These are phyloP conservation scores for Teratosphaeria pseudoeucalypti DNA, from an alignment of 2,329 filamentous ascomycete genomes.

Conservation along the genomic window DNA sequence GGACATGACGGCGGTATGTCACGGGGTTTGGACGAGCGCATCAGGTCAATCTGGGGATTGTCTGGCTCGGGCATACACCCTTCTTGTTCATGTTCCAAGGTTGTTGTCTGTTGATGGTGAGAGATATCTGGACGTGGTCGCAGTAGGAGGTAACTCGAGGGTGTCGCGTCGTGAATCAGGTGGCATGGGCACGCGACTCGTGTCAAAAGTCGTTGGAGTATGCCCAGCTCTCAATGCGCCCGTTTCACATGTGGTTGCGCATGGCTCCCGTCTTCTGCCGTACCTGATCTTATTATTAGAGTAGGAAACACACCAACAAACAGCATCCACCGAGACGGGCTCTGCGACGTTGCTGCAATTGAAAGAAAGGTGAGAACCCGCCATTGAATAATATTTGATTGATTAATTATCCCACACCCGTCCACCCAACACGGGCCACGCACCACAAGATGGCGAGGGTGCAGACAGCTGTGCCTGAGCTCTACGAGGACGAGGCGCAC, in stretches of 20 bases:
- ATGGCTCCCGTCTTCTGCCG: no score
- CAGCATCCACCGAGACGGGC: no score
- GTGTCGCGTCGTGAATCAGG: neutral
- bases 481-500: conserved; percentile 86
- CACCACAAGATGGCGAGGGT: conserved; percentile 10
- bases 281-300: no score
- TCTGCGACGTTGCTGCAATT: no score
- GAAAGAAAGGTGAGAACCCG: no score
- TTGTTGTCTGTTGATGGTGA: no score
- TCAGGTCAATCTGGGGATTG: neutral
- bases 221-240: neutral
- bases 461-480: conserved; percentile 29
- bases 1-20: conserved; percentile 29
- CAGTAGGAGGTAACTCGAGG: neutral
- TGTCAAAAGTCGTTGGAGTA: neutral
- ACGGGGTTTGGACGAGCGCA: neutral
- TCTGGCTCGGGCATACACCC: no score
- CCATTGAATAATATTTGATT: no score
- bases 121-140: no score
- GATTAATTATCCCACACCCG: no score
- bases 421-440: neutral
- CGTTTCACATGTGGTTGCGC: neutral
- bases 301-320: neutral
- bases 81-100: neutral
- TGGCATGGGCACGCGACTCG: neutral